Conservation (phyloP, 108 stramenopile species). For the Aurantiochytrium sp. region DNA sequence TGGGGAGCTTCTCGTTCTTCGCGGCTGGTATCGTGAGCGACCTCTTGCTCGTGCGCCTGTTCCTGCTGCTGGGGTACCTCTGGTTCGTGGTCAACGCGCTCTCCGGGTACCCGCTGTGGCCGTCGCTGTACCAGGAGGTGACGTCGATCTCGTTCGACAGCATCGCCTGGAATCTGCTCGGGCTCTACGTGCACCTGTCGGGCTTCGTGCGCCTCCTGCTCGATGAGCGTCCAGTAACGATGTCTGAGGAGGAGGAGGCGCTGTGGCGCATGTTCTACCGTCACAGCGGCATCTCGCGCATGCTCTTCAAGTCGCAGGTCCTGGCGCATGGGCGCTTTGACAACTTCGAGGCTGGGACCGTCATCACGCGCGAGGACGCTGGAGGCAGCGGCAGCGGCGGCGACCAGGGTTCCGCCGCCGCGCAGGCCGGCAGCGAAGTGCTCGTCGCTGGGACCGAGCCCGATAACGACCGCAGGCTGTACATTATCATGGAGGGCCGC, state of each 20-base stretch:
- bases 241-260: slow-evolving; percentile 7
- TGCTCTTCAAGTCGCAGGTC: neutral
- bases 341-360: neutral
- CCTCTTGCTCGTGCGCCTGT: neutral
- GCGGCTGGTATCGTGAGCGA: neutral
- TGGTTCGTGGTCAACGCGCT: neutral
- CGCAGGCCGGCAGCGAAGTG: too few species aligned
- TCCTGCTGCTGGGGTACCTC: neutral
- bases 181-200: neutral
- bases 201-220: neutral
- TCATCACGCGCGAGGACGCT: neutral
- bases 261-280: slow-evolving; percentile 25
- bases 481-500: neutral
- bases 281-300: neutral
- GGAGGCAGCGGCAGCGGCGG: too few species aligned
- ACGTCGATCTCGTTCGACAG: neutral
- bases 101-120: neutral
- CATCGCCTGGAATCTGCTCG: neutral
- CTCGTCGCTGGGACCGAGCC: neutral
- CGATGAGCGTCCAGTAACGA: neutral
- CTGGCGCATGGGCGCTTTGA: neutral
- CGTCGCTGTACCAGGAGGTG: neutral
- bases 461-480: neutral
- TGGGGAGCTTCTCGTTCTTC: slow-evolving; percentile 21
- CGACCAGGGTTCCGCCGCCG: too few species aligned